Percentiles rank a stretch among this genome's conserved stretches.
Conservation (phyloP, 148 eudicot species). For the Diospyros lotus region DNA sequence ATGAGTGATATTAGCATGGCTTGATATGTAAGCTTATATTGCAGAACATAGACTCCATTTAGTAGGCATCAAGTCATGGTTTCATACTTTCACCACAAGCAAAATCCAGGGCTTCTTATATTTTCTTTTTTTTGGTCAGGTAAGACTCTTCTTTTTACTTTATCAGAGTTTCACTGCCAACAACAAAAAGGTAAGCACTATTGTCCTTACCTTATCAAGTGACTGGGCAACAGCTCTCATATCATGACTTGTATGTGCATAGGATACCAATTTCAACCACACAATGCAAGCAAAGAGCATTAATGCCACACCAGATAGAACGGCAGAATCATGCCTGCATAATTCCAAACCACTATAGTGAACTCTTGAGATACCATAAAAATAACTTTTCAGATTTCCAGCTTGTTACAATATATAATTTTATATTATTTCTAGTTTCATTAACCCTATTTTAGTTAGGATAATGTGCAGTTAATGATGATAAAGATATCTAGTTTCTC, state of each 20-base stretch:
- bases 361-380: background rate
- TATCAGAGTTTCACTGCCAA: conserved; percentile 3
- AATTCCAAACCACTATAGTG: conserved; percentile 12
- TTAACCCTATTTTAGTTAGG: too few species aligned
- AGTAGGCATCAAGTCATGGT: background rate
- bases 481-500: background rate
- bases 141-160: background rate
- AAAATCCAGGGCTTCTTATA: background rate
- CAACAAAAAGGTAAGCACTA: conserved; percentile 1
- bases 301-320: conserved; percentile 65
- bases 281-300: conserved; percentile 85
- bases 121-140: too few species aligned
- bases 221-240: conserved; percentile 67
- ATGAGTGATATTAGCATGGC: background rate
- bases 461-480: too few species aligned
- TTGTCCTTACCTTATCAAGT: conserved; percentile 45
- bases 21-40: background rate
- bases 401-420: background rate
- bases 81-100: background rate
- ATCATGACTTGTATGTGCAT: conserved; percentile 86
- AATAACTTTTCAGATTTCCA: background rate
- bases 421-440: background rate
- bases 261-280: conserved; percentile 93
- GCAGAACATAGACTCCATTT: background rate
- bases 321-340: conserved; percentile 90